Base-by-base conservation (phyloP, 768 basidiomycete species). In the Russula ochroleuca region DNA sequence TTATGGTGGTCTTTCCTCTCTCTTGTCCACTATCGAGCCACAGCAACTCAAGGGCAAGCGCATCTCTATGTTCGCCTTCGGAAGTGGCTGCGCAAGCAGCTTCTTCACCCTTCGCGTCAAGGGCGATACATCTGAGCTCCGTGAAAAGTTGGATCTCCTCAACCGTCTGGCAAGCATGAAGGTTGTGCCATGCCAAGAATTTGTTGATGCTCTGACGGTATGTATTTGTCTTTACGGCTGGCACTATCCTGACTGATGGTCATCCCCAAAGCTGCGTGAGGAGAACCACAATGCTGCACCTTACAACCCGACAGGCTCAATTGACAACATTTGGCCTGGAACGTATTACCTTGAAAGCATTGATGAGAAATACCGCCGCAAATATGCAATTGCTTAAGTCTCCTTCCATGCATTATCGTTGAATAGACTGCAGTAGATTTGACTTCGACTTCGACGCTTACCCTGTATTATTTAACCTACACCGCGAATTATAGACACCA, bases 31-130 rank as follows among this genome's bases (percentile, higher is more conserved):
- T 28, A 83, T 92, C 43, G 84, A 86, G 69, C 86, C 91, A 10
- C 75, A 82, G 8, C 80, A 85, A 68, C 79, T 95, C 59, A 75
- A 79, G 70, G 87, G 85, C 77, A 97, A 94, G 81, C 87, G 94
- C 31, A 80, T 96, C 72, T 88, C 86, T 70, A 81, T 98, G 82
- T 99, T 94, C 80, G 92, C 92, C n/a, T 99, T 94, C 74, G 97
- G 97, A 47, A 88, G 86, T 59, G 97, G 97, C 55, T 91, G 93
- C 67, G 95, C 97, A n/a, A 87, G 92, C 52, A 88, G 86, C 64
- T 97, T 98, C 88, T 99, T 87, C 81, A 85, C 87, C 25, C 78
- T 94, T 59, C 82, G 84, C 60, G 85, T 98, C 70, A 90, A 88
- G 80, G 94, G 94, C 63, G 90, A 94, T 71, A 94, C 92, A 15